Percentiles rank a stretch among this genome's conserved stretches.
phyloP scores from a whole-genome alignment of 352 stramenopile species.

The Pythium insidiosum region DNA sequence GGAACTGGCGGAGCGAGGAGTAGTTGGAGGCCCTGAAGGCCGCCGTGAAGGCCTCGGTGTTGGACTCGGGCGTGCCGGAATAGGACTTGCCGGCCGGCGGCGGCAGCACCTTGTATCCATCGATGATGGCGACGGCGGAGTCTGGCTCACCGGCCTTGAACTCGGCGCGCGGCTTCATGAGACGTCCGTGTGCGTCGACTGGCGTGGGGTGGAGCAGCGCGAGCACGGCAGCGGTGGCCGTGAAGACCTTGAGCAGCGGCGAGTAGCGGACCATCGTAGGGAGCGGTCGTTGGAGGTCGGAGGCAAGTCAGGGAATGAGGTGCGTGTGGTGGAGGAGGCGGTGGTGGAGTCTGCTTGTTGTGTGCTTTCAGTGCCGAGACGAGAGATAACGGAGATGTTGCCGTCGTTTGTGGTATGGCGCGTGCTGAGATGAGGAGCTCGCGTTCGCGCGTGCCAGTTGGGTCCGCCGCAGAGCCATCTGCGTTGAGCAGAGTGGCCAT shows the following conservation, averaged over 20 bases:
- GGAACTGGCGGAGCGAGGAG: constrained; percentile 6
- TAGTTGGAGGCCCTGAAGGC: constrained; percentile 8
- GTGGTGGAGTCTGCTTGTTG: no score
- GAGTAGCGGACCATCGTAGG: no score
- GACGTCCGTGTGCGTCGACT: constrained; percentile 6
- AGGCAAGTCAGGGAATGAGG: no score
- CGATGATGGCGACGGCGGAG: constrained; percentile 6
- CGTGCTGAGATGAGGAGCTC: no score
- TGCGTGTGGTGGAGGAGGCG: no score
- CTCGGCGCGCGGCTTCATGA: constrained; percentile 2
- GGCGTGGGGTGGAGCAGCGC: background rate
- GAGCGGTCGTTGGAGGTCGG: no score
- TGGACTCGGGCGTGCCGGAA: constrained; percentile 5
- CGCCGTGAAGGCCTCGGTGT: constrained; percentile 9
- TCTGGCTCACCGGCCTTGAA: constrained; percentile 7
- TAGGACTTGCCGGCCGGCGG: constrained; percentile 5
- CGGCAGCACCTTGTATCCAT: constrained; percentile 6
- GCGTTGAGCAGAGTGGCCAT: no score
- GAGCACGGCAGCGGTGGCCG: background rate
- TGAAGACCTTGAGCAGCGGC: background rate
- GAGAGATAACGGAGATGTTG: no score
- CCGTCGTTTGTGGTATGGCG: no score
- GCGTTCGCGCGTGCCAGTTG: no score
- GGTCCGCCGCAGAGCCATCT: no score
- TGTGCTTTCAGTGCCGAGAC: no score